Percentiles rank a stretch among this genome's conserved stretches.
Conservation (phyloP, 352 stramenopile species). For the Elongisporangium prolatum region DNA sequence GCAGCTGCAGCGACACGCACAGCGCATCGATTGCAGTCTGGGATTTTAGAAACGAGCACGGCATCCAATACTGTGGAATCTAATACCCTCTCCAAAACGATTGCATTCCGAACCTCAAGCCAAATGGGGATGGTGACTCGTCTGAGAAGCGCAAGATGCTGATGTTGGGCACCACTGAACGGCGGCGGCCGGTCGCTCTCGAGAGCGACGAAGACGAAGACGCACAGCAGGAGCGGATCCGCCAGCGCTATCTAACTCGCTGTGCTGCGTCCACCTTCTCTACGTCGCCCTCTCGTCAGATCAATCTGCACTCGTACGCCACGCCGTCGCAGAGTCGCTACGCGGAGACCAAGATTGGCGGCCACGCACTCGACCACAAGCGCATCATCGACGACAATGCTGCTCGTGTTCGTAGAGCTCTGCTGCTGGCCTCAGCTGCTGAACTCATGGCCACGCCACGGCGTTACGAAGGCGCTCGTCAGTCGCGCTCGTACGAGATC, state of each 20-base stretch:
- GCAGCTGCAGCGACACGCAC: neutral
- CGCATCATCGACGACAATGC: constrained; percentile 23
- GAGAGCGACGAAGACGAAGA: constrained; percentile 1
- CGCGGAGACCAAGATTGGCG: constrained; percentile 75
- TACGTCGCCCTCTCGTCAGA: constrained; percentile 18
- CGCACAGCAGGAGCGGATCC: neutral
- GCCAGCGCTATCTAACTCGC: neutral
- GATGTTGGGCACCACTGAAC: neutral
- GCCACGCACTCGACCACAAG: constrained; percentile 56
- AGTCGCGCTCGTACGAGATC: constrained; percentile 31
- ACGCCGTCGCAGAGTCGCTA: constrained; percentile 16
- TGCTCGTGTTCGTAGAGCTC: neutral
- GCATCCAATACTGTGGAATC: neutral
- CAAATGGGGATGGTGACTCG: neutral
- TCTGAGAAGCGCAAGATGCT: neutral
- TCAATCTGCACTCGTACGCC: constrained; percentile 63
- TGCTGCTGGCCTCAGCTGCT: constrained; percentile 3
- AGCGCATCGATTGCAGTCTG: neutral
- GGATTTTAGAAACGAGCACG: neutral
- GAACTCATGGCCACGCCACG: neutral
- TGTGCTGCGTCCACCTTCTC: neutral
- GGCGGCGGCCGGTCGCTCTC: constrained; percentile 1
- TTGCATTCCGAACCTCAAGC: neutral
- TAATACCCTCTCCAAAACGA: neutral
- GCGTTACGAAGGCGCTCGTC: constrained; percentile 4